Evolutionary conservation across 805 yeast genomes (phyloP).

Genomic region (Lipomyces yamanashiensis): DNA sequence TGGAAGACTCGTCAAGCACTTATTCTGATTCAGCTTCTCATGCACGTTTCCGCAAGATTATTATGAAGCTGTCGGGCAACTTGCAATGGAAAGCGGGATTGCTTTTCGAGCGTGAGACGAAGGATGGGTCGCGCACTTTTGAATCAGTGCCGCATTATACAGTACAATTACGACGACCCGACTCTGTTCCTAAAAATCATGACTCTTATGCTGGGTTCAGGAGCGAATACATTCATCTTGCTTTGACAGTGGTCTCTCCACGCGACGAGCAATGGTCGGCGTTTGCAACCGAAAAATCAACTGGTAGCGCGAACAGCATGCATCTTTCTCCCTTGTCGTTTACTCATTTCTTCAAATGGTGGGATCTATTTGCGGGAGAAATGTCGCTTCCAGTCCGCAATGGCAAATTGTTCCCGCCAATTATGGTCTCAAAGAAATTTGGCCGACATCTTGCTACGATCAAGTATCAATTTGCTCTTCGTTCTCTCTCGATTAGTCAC

Average conservation of each 20-base stretch:
- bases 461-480: conserved; percentile 73
- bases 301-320: conserved; percentile 61
- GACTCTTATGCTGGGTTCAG: conserved; percentile 84
- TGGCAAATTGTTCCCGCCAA: conserved; percentile 65
- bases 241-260: conserved; percentile 59
- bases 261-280: conserved; percentile 37
- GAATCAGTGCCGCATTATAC: conserved; percentile 67
- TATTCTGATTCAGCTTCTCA: conserved; percentile 35
- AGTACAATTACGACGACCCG: conserved; percentile 63
- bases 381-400: conserved; percentile 77
- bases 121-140: conserved; percentile 50
- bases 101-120: conserved; percentile 66
- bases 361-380: conserved; percentile 80
- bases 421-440: conserved; percentile 61
- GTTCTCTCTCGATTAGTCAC: conserved; percentile 77
- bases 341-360: conserved; percentile 78
- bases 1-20: conserved; percentile 30
- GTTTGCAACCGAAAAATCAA: conserved; percentile 14
- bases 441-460: conserved; percentile 76
- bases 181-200: conserved; percentile 54
- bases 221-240: conserved; percentile 78
- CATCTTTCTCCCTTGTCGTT: conserved; percentile 76
- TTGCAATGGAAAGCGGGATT: conserved; percentile 82
- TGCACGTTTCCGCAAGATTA: conserved; percentile 49
- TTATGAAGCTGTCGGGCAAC: conserved; percentile 65